phyloP scores from a whole-genome alignment of 2,329 filamentous ascomycete species.

The Teratosphaeria epicoccoides region DNA sequence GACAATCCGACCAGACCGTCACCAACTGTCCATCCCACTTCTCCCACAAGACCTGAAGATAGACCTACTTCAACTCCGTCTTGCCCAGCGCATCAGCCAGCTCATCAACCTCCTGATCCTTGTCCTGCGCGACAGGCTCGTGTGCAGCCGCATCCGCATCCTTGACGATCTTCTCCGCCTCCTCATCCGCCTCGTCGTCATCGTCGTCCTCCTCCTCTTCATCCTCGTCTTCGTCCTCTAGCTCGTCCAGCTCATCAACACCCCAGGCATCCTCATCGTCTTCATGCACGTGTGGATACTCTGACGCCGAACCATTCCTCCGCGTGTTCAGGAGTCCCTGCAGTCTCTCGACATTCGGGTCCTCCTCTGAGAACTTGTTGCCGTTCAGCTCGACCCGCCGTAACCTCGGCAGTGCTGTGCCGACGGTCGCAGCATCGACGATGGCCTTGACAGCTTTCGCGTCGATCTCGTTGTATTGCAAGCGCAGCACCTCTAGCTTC shows the following conservation, averaged over 20 bases:
- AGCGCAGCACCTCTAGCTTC: constrained; percentile 66
- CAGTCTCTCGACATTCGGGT: constrained; percentile 58
- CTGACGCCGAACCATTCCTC: constrained; percentile 37
- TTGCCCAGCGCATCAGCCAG: constrained; percentile 67
- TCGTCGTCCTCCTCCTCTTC: constrained; percentile 52
- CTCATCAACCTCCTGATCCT: constrained; percentile 71
- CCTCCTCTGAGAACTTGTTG: constrained; percentile 86
- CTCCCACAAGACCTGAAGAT: neutral
- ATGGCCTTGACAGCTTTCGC: constrained; percentile 62
- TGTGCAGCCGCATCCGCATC: constrained; percentile 63
- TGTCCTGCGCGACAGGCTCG: constrained; percentile 58
- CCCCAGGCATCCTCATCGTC: constrained; percentile 74
- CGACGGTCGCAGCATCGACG: constrained; percentile 52
- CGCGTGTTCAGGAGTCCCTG: constrained; percentile 53
- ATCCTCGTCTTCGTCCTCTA: constrained; percentile 64
- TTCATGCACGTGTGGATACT: constrained; percentile 46
- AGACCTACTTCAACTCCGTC: constrained; percentile 38
- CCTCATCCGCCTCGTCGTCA: constrained; percentile 49
- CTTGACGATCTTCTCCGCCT: constrained; percentile 56
- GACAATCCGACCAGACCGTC: neutral
- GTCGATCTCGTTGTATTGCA: constrained; percentile 94
- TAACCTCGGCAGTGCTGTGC: constrained; percentile 55
- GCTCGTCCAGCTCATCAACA: constrained; percentile 73
- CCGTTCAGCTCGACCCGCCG: constrained; percentile 89
- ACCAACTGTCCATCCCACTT: neutral